Conservation (phyloP, 208 protist genomes). For the Angomonas deanei region DNA sequence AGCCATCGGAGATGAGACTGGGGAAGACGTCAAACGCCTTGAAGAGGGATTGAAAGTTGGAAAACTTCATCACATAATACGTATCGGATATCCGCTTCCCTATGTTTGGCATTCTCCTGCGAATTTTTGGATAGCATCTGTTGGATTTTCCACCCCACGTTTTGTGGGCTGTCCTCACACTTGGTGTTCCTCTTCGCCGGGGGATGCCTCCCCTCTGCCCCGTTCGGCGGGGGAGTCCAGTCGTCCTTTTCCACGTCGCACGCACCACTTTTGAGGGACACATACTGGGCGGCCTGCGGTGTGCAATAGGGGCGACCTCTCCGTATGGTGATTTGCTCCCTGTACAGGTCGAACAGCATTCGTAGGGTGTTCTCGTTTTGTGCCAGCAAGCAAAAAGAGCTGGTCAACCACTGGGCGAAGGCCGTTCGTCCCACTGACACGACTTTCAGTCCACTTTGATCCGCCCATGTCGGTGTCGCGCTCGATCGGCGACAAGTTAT, state of each 20-base stretch:
- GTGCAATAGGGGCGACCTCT: conserved; percentile 21
- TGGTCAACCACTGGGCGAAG: conserved; percentile 2
- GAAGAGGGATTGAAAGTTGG: conserved; percentile 43
- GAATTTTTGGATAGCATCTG: conserved; percentile 23
- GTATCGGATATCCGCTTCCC: conserved; percentile 12
- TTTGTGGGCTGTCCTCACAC: too few species aligned
- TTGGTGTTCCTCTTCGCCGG: too few species aligned
- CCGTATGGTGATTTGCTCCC: conserved; percentile 26
- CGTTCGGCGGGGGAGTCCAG: background rate
- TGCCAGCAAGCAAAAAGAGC: conserved; percentile 28
- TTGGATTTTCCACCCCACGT: conserved; percentile 29
- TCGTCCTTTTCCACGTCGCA: background rate
- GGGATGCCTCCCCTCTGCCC: background rate
- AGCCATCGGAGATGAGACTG: conserved; percentile 27
- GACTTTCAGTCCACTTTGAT: too few species aligned
- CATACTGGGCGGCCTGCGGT: conserved; percentile 15
- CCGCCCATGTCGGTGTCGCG: background rate
- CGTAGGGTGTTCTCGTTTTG: conserved; percentile 54
- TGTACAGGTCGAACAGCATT: conserved; percentile 65
- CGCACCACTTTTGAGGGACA: conserved; percentile 8
- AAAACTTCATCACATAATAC: conserved; percentile 23
- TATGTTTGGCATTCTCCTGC: conserved; percentile 15
- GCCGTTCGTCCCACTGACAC: too few species aligned
- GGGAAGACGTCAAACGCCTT: conserved; percentile 65
- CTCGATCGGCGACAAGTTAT: background rate